These are phyloP conservation scores for Porogramme epimiltina DNA, from an alignment of 1,284 basidiomycete species.

Conservation along the genomic window DNA sequence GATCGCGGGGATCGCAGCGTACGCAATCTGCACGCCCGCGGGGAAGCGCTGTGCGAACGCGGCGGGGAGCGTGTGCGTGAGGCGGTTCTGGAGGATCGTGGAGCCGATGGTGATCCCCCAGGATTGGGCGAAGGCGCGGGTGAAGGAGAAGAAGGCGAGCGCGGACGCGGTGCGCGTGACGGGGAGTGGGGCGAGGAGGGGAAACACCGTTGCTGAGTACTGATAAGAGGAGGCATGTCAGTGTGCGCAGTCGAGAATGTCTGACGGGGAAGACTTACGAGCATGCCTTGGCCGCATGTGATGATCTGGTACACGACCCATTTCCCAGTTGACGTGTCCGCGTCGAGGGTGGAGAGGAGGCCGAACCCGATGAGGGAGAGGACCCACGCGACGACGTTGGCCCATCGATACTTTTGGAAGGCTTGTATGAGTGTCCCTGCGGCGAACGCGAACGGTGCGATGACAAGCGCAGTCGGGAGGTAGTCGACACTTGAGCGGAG, in stretches of 20 bases:
- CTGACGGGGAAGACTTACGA: conserved; percentile 1
- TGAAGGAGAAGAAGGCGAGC: conserved; percentile 39
- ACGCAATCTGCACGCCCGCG: conserved; percentile 27
- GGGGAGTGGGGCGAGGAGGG: conserved; percentile 38
- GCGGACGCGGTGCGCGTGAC: conserved; percentile 34
- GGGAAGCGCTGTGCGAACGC: conserved; percentile 20
- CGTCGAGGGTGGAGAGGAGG: conserved; percentile 26
- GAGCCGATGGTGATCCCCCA: conserved; percentile 21
- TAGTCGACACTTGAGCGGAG: conserved; percentile 2
- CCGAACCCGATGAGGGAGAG: conserved; percentile 34
- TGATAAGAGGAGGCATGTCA: not conserved
- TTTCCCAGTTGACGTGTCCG: conserved; percentile 25
- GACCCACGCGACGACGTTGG: conserved; percentile 29
- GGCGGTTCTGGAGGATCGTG: conserved; percentile 21
- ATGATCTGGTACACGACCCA: conserved; percentile 32
- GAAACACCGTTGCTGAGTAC: conserved; percentile 23
- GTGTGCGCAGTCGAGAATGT: too few species aligned
- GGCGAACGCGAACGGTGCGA: conserved; percentile 27
- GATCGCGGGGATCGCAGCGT: conserved; percentile 34
- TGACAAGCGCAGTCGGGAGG: conserved; percentile 10
- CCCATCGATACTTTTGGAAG: conserved; percentile 29
- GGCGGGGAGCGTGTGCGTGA: conserved; percentile 8
- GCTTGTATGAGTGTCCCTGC: conserved; percentile 23
- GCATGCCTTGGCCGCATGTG: conserved; percentile 6
- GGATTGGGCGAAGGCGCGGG: conserved; percentile 32